phyloP scores from a whole-genome alignment of 1,284 basidiomycete species.

The Phellopilus nigrolimitatus region DNA sequence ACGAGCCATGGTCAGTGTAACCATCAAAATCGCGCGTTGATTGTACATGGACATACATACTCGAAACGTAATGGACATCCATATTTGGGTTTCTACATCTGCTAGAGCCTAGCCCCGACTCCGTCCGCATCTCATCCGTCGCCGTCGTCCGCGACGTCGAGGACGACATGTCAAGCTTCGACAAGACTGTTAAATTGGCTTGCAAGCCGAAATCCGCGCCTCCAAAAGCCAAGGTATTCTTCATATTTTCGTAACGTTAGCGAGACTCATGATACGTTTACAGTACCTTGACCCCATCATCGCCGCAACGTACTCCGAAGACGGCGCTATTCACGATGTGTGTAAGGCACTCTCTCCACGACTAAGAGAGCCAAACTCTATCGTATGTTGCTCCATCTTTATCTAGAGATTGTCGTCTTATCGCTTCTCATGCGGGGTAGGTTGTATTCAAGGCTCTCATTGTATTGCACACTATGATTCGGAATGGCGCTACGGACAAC shows the following conservation, averaged over 20 bases:
- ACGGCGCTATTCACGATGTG: slow-evolving; percentile 89
- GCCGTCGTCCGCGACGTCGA: slow-evolving; percentile 1
- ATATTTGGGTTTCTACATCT: neutral
- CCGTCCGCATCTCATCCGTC: slow-evolving; percentile 1
- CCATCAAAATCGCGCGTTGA: no score
- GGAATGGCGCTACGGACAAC: slow-evolving; percentile 90
- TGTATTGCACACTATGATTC: slow-evolving; percentile 92
- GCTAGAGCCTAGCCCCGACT: neutral
- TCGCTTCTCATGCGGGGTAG: slow-evolving; percentile 36
- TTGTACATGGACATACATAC: no score
- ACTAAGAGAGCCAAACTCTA: slow-evolving; percentile 85
- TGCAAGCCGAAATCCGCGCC: slow-evolving; percentile 93
- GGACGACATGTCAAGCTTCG: slow-evolving; percentile 63
- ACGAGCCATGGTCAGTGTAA: no score
- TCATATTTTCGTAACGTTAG: slow-evolving; percentile 11
- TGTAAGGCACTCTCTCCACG: slow-evolving; percentile 81
- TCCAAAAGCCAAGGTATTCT: slow-evolving; percentile 91
- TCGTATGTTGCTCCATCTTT: slow-evolving; percentile 50
- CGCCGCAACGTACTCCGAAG: slow-evolving; percentile 89
- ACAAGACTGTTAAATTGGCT: slow-evolving; percentile 86
- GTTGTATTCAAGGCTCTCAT: slow-evolving; percentile 96
- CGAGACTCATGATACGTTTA: slow-evolving; percentile 15
- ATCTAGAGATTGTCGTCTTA: neutral
- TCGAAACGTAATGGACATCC: neutral
- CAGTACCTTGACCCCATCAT: slow-evolving; percentile 90